Evolutionary conservation across 371 early-diverging fungal species (phyloP).

Genomic region (Mucor sp.): DNA sequence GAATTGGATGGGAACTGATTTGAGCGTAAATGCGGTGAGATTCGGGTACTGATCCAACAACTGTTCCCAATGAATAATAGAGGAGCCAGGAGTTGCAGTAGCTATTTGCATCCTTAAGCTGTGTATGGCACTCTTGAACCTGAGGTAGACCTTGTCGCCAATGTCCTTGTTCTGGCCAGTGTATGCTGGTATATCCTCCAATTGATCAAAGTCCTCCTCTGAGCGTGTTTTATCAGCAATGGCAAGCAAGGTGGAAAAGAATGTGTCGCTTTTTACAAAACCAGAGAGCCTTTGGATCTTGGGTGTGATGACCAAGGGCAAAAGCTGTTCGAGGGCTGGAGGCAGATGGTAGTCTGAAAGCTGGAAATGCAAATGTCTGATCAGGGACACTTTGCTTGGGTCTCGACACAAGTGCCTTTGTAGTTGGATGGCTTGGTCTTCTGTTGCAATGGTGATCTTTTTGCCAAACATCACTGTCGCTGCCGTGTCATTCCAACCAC

Average conservation of each 20-base stretch:
- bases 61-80: no score
- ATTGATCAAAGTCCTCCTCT: no score
- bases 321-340: neutral
- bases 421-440: neutral
- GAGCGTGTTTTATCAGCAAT: neutral
- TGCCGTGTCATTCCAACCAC: neutral
- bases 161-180: no score
- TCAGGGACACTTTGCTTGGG: neutral
- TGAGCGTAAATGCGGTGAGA: no score
- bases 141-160: no score
- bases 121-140: no score
- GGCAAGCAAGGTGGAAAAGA: neutral
- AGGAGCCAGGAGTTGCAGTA: no score
- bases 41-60: no score
- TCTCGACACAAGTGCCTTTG: neutral
- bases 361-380: neutral
- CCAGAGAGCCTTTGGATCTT: neutral
- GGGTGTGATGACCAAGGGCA: neutral
- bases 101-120: no score
- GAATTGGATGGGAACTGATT: no score
- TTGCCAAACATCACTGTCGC: neutral
- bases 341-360: neutral
- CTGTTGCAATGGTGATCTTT: neutral
- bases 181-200: no score
- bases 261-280: neutral